Conservation (phyloP, 2,329 filamentous ascomycete species). For the Aspergillus sp. region DNA sequence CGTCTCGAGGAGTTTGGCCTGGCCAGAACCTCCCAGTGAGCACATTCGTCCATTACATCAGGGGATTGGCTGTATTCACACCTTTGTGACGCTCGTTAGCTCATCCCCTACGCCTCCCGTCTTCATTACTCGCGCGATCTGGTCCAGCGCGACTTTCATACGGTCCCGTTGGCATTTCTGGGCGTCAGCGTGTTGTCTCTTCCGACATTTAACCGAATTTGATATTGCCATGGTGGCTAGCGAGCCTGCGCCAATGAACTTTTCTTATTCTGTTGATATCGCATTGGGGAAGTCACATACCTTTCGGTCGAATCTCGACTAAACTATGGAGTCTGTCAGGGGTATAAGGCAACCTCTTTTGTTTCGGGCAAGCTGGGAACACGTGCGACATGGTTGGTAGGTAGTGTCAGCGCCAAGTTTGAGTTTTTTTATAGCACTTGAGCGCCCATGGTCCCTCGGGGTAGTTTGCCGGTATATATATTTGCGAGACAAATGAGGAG, state of each 20-base stretch:
- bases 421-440: background rate
- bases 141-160: conserved; percentile 9
- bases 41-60: background rate
- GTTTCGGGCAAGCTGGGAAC: background rate
- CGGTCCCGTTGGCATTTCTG: conserved; percentile 10
- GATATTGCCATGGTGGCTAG: background rate
- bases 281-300: background rate
- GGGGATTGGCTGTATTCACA: conserved; percentile 3
- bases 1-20: conserved; percentile 10
- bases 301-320: conserved; percentile 4
- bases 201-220: conserved; percentile 2
- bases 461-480: background rate
- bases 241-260: background rate
- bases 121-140: conserved; percentile 6
- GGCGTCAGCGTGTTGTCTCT: conserved; percentile 8
- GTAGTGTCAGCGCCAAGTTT: background rate
- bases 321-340: background rate
- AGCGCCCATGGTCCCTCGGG: background rate
- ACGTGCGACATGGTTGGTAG: background rate
- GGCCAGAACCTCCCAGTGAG: background rate
- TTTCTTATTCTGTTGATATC: background rate
- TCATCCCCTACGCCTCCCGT: conserved; percentile 1
- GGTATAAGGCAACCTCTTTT: background rate
- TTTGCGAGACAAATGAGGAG: background rate
- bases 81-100: conserved; percentile 5